These are phyloP conservation scores for Candida silvicultrix DNA, from an alignment of 805 yeast genomes.

Conservation along the genomic window DNA sequence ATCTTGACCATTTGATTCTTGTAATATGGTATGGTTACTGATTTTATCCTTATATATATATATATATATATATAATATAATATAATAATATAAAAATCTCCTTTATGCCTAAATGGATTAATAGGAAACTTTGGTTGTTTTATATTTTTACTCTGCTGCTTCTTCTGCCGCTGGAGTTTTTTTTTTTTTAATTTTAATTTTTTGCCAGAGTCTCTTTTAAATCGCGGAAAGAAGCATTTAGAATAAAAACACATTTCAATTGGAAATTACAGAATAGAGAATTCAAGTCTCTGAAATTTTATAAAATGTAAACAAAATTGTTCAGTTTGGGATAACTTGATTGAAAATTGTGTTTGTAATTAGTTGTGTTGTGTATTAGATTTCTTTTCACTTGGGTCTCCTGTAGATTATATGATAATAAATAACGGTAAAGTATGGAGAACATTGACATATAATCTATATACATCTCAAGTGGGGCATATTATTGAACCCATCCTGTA, in stretches of 20 bases:
- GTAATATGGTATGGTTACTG: no score
- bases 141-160: neutral
- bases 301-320: no score
- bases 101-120: neutral
- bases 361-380: neutral
- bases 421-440: neutral
- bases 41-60: neutral
- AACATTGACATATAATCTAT: neutral
- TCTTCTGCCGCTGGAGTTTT: neutral
- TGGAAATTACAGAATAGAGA: no score
- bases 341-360: neutral
- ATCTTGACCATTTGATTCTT: neutral
- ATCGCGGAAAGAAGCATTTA: neutral
- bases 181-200: no score
- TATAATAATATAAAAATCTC: no score
- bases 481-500: no score
- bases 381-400: neutral
- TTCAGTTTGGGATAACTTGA: no score
- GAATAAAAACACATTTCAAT: no score
- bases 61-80: neutral
- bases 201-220: neutral
- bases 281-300: no score
- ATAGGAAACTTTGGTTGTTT: neutral
- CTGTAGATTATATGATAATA: no score
- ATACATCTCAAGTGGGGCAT: neutral